These are phyloP conservation scores for Ascochyta koolunga DNA, from an alignment of 2,329 filamentous ascomycete genomes.

Conservation along the genomic window DNA sequence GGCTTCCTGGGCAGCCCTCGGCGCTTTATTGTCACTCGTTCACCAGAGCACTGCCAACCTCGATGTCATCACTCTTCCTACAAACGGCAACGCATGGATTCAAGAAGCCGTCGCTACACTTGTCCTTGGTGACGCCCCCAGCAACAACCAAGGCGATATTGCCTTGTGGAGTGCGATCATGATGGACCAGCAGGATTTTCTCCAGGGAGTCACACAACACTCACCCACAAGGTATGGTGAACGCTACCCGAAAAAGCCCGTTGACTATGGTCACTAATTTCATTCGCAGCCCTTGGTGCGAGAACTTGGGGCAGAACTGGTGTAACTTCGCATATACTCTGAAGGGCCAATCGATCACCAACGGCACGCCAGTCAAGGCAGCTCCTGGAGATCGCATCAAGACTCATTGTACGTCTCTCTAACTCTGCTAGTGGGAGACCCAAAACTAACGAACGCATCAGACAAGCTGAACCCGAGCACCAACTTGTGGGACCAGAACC, in stretches of 20 bases:
- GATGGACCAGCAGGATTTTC: constrained; percentile 31
- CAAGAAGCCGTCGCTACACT: constrained; percentile 29
- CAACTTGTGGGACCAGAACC: constrained; percentile 31
- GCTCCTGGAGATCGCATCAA: constrained; percentile 22
- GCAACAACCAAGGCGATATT: constrained; percentile 25
- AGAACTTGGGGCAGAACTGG: constrained; percentile 26
- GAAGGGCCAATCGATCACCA: constrained; percentile 10
- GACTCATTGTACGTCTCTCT: constrained; percentile 23
- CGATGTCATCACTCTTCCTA: constrained; percentile 27
- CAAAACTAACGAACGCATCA: constrained; percentile 3
- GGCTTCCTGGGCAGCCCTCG: constrained; percentile 11
- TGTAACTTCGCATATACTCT: constrained; percentile 32
- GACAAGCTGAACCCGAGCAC: constrained; percentile 29
- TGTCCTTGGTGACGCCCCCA: constrained; percentile 25
- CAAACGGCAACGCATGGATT: constrained; percentile 20
- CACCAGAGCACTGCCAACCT: constrained; percentile 23
- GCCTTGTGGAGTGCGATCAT: constrained; percentile 34
- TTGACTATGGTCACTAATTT: neutral
- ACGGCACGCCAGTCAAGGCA: constrained; percentile 23
- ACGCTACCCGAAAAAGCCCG: neutral
- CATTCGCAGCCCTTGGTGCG: constrained; percentile 16
- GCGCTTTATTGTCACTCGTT: constrained; percentile 17
- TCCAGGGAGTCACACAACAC: constrained; percentile 33
- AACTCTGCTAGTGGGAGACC: neutral
- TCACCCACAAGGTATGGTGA: constrained; percentile 20